These are phyloP conservation scores for Iris pallida DNA, from an alignment of 116 monocot species.

Conservation along the genomic window DNA sequence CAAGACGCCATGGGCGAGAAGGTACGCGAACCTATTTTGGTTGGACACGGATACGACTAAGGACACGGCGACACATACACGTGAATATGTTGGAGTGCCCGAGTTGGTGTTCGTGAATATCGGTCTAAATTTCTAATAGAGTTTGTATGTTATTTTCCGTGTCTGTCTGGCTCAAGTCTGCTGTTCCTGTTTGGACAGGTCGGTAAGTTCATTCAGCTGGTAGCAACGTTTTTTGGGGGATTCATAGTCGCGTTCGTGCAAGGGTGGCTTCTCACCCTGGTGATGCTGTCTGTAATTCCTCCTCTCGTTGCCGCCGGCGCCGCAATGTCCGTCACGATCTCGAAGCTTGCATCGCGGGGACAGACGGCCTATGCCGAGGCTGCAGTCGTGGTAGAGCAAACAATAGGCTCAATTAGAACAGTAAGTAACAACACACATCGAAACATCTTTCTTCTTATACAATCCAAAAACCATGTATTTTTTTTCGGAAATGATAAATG, in stretches of 20 bases:
- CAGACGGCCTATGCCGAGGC: conserved; percentile 50
- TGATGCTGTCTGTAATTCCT: conserved; percentile 47
- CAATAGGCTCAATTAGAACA: conserved; percentile 58
- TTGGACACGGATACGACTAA: too few relatives aligned
- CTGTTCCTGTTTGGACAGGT: too few relatives aligned
- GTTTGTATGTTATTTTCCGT: too few relatives aligned
- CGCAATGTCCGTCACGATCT: conserved; percentile 28
- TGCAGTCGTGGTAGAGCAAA: conserved; percentile 41
- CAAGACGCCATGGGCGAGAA: conserved; percentile 68
- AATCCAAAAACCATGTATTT: too few relatives aligned
- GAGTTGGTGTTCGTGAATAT: too few relatives aligned
- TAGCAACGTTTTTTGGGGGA: conserved; percentile 44
- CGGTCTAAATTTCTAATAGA: too few relatives aligned
- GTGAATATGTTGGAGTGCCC: too few relatives aligned
- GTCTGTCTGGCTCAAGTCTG: too few relatives aligned
- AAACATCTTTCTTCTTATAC: neutral
- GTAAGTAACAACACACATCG: conserved; percentile 16
- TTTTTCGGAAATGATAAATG: too few relatives aligned
- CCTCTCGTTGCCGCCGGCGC: conserved; percentile 40
- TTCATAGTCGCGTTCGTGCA: conserved; percentile 42
- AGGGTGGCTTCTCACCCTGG: conserved; percentile 52
- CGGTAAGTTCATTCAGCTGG: conserved; percentile 52
- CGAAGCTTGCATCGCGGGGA: conserved; percentile 43
- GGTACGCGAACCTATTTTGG: too few relatives aligned
- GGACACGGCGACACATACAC: too few relatives aligned